Percentiles rank a stretch among this genome's conserved stretches.
These are phyloP conservation scores for Colletotrichum zoysiae DNA, from an alignment of 2,329 filamentous ascomycete genomes.

Conservation along the genomic window DNA sequence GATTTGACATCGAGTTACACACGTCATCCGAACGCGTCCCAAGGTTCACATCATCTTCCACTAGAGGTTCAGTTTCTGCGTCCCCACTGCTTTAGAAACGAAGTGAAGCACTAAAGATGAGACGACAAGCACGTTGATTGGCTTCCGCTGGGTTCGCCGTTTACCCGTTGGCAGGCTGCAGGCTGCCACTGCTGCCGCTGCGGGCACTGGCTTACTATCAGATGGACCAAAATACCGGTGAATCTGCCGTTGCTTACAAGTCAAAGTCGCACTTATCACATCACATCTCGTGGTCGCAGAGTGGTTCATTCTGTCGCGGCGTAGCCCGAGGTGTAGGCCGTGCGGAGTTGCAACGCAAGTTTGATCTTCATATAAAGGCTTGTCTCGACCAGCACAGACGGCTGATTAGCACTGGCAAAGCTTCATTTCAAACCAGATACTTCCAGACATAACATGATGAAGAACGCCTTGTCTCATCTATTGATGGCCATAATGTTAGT, in stretches of 20 bases:
- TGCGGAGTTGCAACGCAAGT: not conserved
- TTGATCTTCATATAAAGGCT: slow-evolving; percentile 18
- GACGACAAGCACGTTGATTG: not conserved
- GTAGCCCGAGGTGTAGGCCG: not conserved
- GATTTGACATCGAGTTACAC: not conserved
- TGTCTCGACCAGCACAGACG: not conserved
- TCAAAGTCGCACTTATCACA: not conserved
- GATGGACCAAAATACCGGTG: not conserved
- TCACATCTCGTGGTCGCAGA: not conserved
- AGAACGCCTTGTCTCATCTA: slow-evolving; percentile 21
- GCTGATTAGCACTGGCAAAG: not conserved
- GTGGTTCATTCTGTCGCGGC: not conserved
- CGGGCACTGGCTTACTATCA: not conserved
- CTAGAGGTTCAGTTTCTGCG: not conserved
- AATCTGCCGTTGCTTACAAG: not conserved
- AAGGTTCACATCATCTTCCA: too few relatives aligned
- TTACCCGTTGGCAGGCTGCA: too few relatives aligned
- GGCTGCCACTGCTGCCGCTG: not conserved
- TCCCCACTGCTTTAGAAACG: not conserved
- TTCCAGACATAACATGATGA: slow-evolving; percentile 21
- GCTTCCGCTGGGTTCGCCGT: not conserved
- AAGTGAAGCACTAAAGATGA: not conserved
- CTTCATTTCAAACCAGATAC: not conserved
- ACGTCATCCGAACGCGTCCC: slow-evolving; percentile 2
- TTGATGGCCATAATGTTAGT: slow-evolving; percentile 30